Base-by-base conservation (phyloP, 352 stramenopile genomes). In the Globisporangium iwayamae region DNA sequence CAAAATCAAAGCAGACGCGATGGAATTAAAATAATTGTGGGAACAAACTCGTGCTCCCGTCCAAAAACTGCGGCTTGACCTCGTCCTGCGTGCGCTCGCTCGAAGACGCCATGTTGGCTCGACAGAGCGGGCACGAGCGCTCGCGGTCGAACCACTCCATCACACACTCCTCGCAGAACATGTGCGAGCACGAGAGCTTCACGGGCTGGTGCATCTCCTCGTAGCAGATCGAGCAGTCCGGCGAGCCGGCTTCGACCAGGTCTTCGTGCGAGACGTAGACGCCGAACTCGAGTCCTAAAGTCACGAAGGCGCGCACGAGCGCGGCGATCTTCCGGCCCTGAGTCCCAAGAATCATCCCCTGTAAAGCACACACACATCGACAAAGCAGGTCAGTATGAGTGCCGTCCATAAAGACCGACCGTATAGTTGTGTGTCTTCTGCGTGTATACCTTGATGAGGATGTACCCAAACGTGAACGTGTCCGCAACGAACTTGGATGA, bases 131-230 rank as follows among this genome's bases (percentile, higher is more conserved):
- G 30, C 85, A 94, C 3, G 81, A 90, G n/a, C 82, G 81, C 66
- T 94, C 85, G 57, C 87, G 83, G 41, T 94, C 82, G 61, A 94
- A 89, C 85, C 85, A 94, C 53, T 94, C 85, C 28, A 76, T 83
- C 50, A 94, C 83, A 60, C 85, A 94, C 45, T 92, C 85, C 67
- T 94, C 85, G 60, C 85, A 94, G 62, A 94, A 94, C 75, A 94
- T 84, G 68, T 94, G 85, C 45, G 81, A 75, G 51, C 85, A 94
- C 55, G 70, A 71, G 22, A 94, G 78, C 56, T 92, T 88, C 32
- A 94, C 85, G 9, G 85, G 85, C 28, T 67, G 65, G 6, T 80
- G 70, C 85, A 94, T 91, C 2, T 69, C 34, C 39, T 94, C 85
- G 60, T 94, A 94, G 71, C 85, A 94, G 50, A 94, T 94, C 13